A percentile compares a stretch with the other conserved stretches of the same genome.
phyloP scores from a whole-genome alignment of 2,329 filamentous ascomycete species.

The Colletotrichum lupini region DNA sequence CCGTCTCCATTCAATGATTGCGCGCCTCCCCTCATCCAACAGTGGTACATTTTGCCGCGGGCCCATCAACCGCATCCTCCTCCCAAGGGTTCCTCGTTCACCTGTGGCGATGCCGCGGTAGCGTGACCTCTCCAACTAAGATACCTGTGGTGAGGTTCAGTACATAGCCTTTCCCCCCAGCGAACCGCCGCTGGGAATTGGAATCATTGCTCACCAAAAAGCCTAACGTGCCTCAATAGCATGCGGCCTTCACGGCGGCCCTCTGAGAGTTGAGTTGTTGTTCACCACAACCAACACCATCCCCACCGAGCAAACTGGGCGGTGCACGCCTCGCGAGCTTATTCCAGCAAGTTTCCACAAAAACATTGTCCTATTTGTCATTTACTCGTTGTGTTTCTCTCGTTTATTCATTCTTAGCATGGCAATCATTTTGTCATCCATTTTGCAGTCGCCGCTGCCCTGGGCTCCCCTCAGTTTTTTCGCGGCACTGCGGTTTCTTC shows the following conservation, averaged over 20 bases:
- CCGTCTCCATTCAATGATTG: background rate
- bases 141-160: too few species aligned
- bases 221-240: background rate
- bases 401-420: background rate
- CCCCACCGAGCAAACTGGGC: constrained; percentile 8
- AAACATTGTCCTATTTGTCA: background rate
- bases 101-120: background rate
- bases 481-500: background rate
- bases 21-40: background rate
- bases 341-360: background rate
- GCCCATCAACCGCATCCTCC: background rate
- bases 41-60: too few species aligned
- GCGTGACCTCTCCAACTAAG: background rate
- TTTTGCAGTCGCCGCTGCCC: background rate
- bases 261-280: background rate
- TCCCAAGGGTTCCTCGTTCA: constrained; percentile 18
- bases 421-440: background rate
- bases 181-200: background rate
- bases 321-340: constrained; percentile 3
- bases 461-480: background rate
- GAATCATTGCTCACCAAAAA: background rate
- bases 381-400: background rate
- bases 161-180: background rate
- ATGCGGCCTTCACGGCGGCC: too few species aligned
- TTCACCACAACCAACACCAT: background rate